A percentile compares a stretch with the other conserved stretches of the same genome.
phyloP scores from a whole-genome alignment of 257 asterid species.

The Ilex asprella region DNA sequence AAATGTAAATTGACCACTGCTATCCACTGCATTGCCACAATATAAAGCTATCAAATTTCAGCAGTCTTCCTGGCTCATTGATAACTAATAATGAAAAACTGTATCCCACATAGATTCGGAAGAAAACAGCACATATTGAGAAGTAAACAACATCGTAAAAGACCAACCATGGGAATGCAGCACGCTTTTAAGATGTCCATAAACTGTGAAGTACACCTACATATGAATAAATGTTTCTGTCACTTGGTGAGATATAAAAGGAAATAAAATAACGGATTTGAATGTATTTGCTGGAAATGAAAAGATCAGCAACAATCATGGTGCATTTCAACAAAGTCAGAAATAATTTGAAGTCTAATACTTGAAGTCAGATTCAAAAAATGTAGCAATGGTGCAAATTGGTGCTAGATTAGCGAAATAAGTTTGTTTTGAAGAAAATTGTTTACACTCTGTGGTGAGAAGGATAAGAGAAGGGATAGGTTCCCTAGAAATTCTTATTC shows the following conservation, averaged over 20 bases:
- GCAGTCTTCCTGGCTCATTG: too few relatives aligned
- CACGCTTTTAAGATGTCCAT: slow-evolving; percentile 73
- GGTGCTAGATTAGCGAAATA: too few relatives aligned
- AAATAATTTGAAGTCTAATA: too few relatives aligned
- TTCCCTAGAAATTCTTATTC: too few relatives aligned
- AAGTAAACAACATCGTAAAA: neutral
- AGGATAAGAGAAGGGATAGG: too few relatives aligned
- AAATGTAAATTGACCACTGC: slow-evolving; percentile 50
- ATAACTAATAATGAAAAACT: slow-evolving; percentile 1
- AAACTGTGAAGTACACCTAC: slow-evolving; percentile 93
- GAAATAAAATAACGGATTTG: neutral
- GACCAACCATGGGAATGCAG: slow-evolving; percentile 64
- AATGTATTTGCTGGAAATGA: neutral
- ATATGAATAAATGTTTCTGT: slow-evolving; percentile 19
- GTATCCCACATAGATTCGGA: neutral
- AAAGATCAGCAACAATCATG: neutral
- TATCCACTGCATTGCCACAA: slow-evolving; percentile 41
- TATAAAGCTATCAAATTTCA: slow-evolving; percentile 1
- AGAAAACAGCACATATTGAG: slow-evolving; percentile 1
- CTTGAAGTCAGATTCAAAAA: too few relatives aligned
- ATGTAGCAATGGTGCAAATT: too few relatives aligned
- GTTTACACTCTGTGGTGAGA: too few relatives aligned
- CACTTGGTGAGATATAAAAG: slow-evolving; percentile 3
- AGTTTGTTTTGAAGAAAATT: too few relatives aligned
- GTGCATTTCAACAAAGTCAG: neutral